Evolutionary conservation across 345 rosid genomes (phyloP).

Genomic region (Dipteronia dyeriana): DNA sequence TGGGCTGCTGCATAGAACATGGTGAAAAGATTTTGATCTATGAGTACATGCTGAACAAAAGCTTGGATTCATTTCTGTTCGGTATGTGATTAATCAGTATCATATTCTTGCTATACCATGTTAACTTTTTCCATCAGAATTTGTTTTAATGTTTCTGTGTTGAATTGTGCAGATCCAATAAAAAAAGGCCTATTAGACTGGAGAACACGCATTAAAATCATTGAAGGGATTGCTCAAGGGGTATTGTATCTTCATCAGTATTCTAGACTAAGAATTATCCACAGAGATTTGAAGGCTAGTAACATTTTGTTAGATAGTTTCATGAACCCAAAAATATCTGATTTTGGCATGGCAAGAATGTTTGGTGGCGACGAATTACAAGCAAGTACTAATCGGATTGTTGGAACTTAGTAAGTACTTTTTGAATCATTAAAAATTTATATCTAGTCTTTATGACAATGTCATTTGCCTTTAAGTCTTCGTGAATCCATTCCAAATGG

Average conservation of each 20-base stretch:
- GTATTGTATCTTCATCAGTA: slow-evolving; percentile 59
- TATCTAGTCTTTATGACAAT: too few species aligned
- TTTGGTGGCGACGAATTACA: slow-evolving; percentile 38
- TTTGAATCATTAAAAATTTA: background rate
- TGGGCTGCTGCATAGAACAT: slow-evolving; percentile 44
- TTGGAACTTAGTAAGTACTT: slow-evolving; percentile 47
- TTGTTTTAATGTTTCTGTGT: background rate
- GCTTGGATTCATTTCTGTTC: slow-evolving; percentile 45
- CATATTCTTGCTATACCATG: too few species aligned
- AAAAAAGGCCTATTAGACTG: slow-evolving; percentile 28
- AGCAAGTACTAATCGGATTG: slow-evolving; percentile 42
- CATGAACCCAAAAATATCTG: slow-evolving; percentile 52
- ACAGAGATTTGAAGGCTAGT: slow-evolving; percentile 51
- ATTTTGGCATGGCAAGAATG: slow-evolving; percentile 58
- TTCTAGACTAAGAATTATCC: slow-evolving; percentile 51
- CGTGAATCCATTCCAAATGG: too few species aligned
- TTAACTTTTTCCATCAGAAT: background rate
- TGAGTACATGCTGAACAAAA: slow-evolving; percentile 40
- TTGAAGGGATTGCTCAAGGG: slow-evolving; percentile 49
- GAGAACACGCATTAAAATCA: slow-evolving; percentile 36
- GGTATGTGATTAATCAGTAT: slow-evolving; percentile 25
- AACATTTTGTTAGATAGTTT: slow-evolving; percentile 46
- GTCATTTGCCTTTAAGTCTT: too few species aligned
- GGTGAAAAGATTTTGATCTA: slow-evolving; percentile 28
- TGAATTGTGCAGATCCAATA: slow-evolving; percentile 27